These are phyloP conservation scores for Periconia sp. DNA, from an alignment of 2,329 filamentous ascomycete species.

Conservation along the genomic window DNA sequence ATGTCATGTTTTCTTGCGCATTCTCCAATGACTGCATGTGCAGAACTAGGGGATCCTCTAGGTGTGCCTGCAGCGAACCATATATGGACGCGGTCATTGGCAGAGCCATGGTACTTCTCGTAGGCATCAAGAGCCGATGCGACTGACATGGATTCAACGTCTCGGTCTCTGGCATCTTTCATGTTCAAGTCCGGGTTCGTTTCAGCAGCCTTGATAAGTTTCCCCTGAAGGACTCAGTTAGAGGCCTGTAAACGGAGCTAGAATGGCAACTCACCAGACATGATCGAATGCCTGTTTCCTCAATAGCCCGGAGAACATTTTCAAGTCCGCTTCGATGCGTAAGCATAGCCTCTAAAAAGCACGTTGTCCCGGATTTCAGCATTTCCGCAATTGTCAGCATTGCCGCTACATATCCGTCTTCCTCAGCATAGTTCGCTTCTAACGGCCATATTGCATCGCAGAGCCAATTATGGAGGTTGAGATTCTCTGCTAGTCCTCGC, in stretches of 20 bases:
- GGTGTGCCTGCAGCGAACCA: constrained; percentile 58
- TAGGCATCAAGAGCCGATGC: constrained; percentile 41
- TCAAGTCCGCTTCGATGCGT: constrained; percentile 37
- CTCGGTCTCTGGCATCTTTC: constrained; percentile 46
- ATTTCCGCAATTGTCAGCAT: constrained; percentile 45
- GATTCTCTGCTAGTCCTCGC: constrained; percentile 36
- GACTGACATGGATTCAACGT: constrained; percentile 45
- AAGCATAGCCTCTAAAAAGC: constrained; percentile 46
- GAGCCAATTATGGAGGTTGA: constrained; percentile 29
- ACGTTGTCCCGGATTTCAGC: constrained; percentile 47
- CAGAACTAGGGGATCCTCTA: constrained; percentile 49
- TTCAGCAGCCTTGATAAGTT: constrained; percentile 47
- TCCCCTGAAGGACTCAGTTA: constrained; percentile 27
- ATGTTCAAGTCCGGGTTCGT: constrained; percentile 41
- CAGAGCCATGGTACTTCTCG: constrained; percentile 35
- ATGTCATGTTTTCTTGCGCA: constrained; percentile 49
- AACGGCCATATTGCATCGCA: constrained; percentile 47
- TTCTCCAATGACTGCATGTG: constrained; percentile 50
- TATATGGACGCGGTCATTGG: constrained; percentile 52
- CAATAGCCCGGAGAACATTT: constrained; percentile 34
- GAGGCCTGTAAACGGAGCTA: not conserved
- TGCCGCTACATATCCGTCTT: constrained; percentile 43
- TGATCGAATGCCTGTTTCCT: constrained; percentile 41
- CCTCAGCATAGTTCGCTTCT: constrained; percentile 41
- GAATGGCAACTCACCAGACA: constrained; percentile 29